Percentiles rank a stretch among this genome's conserved stretches.
phyloP scores from a whole-genome alignment of 2,329 filamentous ascomycete species.

The Hypoxylon sp. region DNA sequence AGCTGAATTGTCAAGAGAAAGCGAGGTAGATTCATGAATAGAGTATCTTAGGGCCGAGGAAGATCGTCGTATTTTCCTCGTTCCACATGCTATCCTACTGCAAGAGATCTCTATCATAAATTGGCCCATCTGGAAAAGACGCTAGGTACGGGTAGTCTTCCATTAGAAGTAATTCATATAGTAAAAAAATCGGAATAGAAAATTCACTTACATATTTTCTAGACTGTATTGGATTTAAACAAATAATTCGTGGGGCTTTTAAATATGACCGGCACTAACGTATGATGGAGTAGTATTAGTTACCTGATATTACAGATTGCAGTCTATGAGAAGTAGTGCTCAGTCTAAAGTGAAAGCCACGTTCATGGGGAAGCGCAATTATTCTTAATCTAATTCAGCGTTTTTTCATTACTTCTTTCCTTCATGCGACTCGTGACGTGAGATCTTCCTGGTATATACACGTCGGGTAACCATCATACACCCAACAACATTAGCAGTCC shows the following conservation, averaged over 20 bases:
- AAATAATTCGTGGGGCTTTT: no score
- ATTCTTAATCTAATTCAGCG: slow-evolving; percentile 17
- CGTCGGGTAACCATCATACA: slow-evolving; percentile 40
- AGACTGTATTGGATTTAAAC: not conserved
- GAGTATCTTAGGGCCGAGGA: not conserved
- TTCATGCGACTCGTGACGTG: slow-evolving; percentile 42
- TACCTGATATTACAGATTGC: no score
- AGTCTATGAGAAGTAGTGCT: not conserved
- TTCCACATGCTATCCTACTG: not conserved
- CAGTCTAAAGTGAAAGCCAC: not conserved
- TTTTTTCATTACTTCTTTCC: slow-evolving; percentile 48
- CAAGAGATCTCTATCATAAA: not conserved
- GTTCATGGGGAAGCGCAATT: not conserved
- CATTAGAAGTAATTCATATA: not conserved
- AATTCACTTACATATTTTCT: not conserved
- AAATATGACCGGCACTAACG: not conserved
- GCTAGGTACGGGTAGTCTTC: not conserved
- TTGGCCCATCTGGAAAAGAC: not conserved
- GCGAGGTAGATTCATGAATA: not conserved
- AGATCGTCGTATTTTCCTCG: not conserved
- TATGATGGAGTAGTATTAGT: not conserved
- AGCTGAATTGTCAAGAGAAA: not conserved
- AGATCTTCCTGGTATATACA: slow-evolving; percentile 52
- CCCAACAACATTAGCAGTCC: slow-evolving; percentile 46
- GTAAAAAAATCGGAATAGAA: not conserved